Percentiles rank a stretch among this genome's conserved stretches.
Conservation (phyloP, 495 filamentous ascomycete species). For the Aspergillus steynii region DNA sequence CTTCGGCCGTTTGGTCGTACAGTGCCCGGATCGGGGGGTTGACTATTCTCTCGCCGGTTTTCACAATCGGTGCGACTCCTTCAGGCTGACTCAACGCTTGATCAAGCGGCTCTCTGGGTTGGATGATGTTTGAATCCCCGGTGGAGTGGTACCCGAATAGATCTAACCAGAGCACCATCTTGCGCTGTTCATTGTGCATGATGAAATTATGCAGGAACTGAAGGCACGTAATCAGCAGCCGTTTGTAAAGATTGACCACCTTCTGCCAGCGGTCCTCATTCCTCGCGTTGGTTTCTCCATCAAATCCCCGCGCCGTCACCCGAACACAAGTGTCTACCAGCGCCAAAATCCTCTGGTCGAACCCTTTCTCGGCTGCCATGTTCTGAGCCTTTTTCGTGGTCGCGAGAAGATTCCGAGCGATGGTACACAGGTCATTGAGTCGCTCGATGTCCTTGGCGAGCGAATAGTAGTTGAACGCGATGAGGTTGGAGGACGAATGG, state of each 20-base stretch:
- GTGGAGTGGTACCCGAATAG: constrained; percentile 69
- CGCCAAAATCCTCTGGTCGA: constrained; percentile 81
- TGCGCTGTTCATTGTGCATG: constrained; percentile 86
- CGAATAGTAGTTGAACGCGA: constrained; percentile 71
- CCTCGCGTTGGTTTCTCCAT: constrained; percentile 68
- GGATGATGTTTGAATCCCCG: constrained; percentile 53
- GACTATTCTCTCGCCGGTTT: constrained; percentile 46
- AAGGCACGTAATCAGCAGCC: constrained; percentile 81
- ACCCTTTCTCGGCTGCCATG: constrained; percentile 72
- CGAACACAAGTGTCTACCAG: constrained; percentile 81
- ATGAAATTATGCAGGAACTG: constrained; percentile 93
- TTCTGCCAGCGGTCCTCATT: constrained; percentile 71
- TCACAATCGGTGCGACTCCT: constrained; percentile 47
- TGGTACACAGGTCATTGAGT: constrained; percentile 80
- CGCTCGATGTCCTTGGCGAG: constrained; percentile 81
- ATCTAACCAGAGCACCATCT: constrained; percentile 87
- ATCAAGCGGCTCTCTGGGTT: constrained; percentile 46
- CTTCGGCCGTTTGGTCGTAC: constrained; percentile 50
- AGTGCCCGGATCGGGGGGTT: constrained; percentile 47
- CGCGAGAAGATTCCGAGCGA: constrained; percentile 81
- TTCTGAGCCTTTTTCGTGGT: constrained; percentile 82
- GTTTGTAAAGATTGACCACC: constrained; percentile 78
- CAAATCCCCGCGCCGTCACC: constrained; percentile 86
- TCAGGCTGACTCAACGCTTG: constrained; percentile 34
- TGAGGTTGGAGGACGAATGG: constrained; percentile 63